Base-by-base conservation (phyloP, 768 basidiomycete genomes). In the Strobilomyces dryophilus region DNA sequence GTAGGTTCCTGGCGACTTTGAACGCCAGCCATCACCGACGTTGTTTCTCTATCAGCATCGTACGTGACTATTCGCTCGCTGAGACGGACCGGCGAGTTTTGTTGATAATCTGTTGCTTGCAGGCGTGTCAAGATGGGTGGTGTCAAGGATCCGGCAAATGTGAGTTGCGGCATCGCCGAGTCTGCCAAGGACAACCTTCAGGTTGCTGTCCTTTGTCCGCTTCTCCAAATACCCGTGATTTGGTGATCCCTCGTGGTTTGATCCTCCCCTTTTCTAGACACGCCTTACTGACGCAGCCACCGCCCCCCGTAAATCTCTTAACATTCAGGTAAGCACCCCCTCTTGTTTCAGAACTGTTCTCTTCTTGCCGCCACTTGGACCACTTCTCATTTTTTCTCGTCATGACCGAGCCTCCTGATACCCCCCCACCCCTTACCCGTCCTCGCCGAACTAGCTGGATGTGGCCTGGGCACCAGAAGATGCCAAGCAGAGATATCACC, bases 211-310 rank as follows among this genome's bases (percentile, higher is more conserved):
- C 51, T 45, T 53, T 53, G 26, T 49, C 45, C 24, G 35, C 26
- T 20, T 34, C 39, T 48, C 45, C 42, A 50, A 45, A 43, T 44
- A 0, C 45, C 51, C 49, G 45, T 54, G 41, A 58, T 61, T 40
- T 45, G 36, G 24, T 45, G 15, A 20, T 58, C 59, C 45, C 35
- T 46, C 49, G 49, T 51, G 56, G 53, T 56, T 35, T 45, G 35
- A 18, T 52, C 58, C 47, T 59, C 58, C 46, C 63, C 57, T 31
- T 56, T 71, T 69, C 58, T 40, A 71, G 68, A 54, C 43, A 48
- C 35, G 46, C 44, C 61, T 60, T 55, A 61, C 60, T 54, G 64
- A 69, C 62, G 52, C 63, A 63, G 67, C 67, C 69, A 69, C 67
- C 24, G 24, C 24, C 29, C 20, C 35, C 24, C 51, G 52, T 48